Evolutionary conservation across 495 filamentous ascomycete genomes (phyloP).

Genomic region (Penicillium cosmopolitanum): DNA sequence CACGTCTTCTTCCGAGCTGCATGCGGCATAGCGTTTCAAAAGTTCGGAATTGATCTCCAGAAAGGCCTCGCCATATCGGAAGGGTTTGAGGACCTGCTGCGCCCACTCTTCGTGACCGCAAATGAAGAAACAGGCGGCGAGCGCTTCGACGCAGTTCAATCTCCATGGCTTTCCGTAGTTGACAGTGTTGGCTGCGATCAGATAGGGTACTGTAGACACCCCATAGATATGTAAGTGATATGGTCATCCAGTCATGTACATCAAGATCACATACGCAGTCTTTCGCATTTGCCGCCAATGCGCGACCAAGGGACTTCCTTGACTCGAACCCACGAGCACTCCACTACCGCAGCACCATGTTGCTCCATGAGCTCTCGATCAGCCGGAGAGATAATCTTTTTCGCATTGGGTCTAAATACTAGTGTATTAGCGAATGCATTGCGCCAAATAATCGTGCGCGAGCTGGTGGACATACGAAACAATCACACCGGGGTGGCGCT

Average conservation of each 20-base stretch:
- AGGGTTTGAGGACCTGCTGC: constrained; percentile 74
- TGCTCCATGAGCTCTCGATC: constrained; percentile 81
- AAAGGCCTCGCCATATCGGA: constrained; percentile 86
- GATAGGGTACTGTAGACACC: constrained; percentile 68
- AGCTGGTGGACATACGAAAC: constrained; percentile 64
- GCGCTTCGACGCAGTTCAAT: constrained; percentile 92
- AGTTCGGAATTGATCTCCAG: constrained; percentile 83
- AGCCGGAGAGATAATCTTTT: constrained; percentile 76
- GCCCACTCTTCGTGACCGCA: constrained; percentile 94
- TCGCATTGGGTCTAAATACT: constrained; percentile 76
- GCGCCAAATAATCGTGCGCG: constrained; percentile 13
- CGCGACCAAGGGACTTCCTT: constrained; percentile 87
- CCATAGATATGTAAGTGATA: constrained; percentile 8
- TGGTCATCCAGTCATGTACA: background rate
- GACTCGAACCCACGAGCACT: constrained; percentile 94
- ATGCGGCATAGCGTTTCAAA: constrained; percentile 83
- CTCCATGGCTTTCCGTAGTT: constrained; percentile 97
- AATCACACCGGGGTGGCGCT: constrained; percentile 87
- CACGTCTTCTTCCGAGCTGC: constrained; percentile 81
- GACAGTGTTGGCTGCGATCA: constrained; percentile 94
- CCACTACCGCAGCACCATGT: constrained; percentile 92
- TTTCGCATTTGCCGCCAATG: constrained; percentile 94
- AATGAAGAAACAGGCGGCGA: constrained; percentile 90
- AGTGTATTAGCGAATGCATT: constrained; percentile 16
- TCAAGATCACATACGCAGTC: constrained; percentile 57